These are phyloP conservation scores for Verbena officinalis DNA, from an alignment of 257 asterid genomes.

Conservation along the genomic window DNA sequence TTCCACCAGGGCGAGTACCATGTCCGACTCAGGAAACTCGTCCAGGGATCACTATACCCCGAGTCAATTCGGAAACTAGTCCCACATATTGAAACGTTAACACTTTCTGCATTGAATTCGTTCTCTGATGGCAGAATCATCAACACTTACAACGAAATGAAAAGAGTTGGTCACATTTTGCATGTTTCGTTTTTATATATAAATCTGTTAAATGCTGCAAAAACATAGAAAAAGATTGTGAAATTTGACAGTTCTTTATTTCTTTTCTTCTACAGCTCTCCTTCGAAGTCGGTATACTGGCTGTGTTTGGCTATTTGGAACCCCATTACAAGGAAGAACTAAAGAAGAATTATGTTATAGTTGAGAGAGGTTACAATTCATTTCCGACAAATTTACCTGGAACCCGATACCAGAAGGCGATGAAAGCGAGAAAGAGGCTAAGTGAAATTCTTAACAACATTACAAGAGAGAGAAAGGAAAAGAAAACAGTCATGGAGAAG, in stretches of 20 bases:
- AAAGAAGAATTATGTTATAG: constrained; percentile 47
- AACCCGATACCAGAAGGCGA: constrained; percentile 46
- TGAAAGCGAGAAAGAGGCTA: constrained; percentile 64
- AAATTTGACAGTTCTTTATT: background rate
- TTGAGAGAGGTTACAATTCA: constrained; percentile 59
- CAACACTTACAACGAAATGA: constrained; percentile 55
- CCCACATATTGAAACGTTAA: constrained; percentile 40
- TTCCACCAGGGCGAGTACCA: constrained; percentile 69
- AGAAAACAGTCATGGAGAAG: constrained; percentile 29
- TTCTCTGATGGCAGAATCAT: constrained; percentile 42
- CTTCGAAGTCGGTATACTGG: constrained; percentile 60
- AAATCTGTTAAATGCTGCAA: background rate
- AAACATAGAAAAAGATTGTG: background rate
- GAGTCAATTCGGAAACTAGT: constrained; percentile 52
- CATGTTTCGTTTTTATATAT: background rate
- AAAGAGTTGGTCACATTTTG: constrained; percentile 42
- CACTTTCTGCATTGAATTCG: constrained; percentile 44
- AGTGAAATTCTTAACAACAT: constrained; percentile 44
- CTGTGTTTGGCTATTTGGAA: constrained; percentile 54
- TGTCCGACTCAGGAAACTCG: constrained; percentile 53
- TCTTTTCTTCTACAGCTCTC: constrained; percentile 41
- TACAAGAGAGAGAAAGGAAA: constrained; percentile 48
- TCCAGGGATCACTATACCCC: constrained; percentile 54
- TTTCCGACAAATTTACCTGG: constrained; percentile 60
- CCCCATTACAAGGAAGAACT: constrained; percentile 46